A percentile compares a stretch with the other conserved stretches of the same genome.
Conservation (phyloP, 345 rosid species). For the Litchi chinensis region DNA sequence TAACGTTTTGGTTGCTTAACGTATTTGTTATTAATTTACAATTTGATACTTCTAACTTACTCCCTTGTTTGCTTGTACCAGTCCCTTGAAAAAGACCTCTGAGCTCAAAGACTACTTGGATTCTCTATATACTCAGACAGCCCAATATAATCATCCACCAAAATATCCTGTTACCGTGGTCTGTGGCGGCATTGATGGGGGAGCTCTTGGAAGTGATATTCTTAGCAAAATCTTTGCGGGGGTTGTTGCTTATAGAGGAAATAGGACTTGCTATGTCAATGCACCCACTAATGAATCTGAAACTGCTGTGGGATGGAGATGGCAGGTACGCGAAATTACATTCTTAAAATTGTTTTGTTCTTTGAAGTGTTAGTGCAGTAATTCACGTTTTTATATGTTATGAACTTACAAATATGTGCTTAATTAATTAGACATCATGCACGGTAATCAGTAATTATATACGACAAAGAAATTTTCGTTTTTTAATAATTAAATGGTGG, state of each 20-base stretch:
- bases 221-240: slow-evolving; percentile 31
- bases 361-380: too few relatives aligned
- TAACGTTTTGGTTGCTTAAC: neutral
- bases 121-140: neutral
- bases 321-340: slow-evolving; percentile 44
- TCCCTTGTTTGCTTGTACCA: slow-evolving; percentile 5
- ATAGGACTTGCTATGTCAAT: slow-evolving; percentile 11
- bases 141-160: slow-evolving; percentile 36
- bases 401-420: neutral
- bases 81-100: slow-evolving; percentile 28
- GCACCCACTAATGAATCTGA: slow-evolving; percentile 5
- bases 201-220: slow-evolving; percentile 16
- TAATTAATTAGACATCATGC: too few relatives aligned
- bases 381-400: neutral
- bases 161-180: slow-evolving; percentile 20
- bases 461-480: too few relatives aligned
- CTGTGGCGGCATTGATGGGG: slow-evolving; percentile 32
- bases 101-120: slow-evolving; percentile 30
- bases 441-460: too few relatives aligned
- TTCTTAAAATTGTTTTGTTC: too few relatives aligned
- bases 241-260: slow-evolving; percentile 13
- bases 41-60: neutral
- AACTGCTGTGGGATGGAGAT: slow-evolving; percentile 28
- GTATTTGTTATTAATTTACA: neutral
- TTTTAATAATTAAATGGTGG: too few relatives aligned